Evolutionary conservation across 2,329 filamentous ascomycete species (phyloP).

Genomic region (Talaromyces sp.): DNA sequence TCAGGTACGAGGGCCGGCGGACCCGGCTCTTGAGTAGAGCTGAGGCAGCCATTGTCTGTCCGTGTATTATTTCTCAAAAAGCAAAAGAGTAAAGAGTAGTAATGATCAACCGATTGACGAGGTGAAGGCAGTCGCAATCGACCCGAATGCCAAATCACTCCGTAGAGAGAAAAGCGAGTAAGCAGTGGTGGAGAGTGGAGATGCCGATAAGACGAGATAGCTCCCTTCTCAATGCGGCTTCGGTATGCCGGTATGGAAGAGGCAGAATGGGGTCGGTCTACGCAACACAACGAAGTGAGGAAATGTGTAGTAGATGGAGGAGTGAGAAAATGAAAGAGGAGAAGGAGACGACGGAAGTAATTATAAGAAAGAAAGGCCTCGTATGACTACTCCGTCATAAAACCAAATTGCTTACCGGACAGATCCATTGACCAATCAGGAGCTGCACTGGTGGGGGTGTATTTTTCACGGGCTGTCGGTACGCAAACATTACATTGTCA

Average conservation of each 20-base stretch:
- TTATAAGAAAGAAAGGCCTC: not conserved
- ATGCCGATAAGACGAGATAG: not conserved
- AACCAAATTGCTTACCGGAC: not conserved
- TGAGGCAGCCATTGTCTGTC: slow-evolving; percentile 54
- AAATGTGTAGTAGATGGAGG: not conserved
- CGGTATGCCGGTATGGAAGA: not conserved
- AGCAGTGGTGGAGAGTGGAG: not conserved
- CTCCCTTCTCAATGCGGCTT: not conserved
- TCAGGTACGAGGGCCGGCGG: slow-evolving; percentile 70
- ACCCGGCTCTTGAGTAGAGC: slow-evolving; percentile 73
- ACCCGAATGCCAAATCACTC: not conserved
- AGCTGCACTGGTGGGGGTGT: not conserved
- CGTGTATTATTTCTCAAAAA: not conserved
- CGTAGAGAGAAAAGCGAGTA: not conserved
- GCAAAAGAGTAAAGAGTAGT: not conserved
- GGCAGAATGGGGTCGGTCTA: not conserved
- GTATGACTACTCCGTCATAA: slow-evolving; percentile 1
- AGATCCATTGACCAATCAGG: slow-evolving; percentile 2
- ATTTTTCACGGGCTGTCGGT: not conserved
- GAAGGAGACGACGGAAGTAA: not conserved
- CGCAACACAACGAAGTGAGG: not conserved
- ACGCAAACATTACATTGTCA: not conserved
- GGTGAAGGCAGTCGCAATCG: not conserved
- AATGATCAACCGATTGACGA: not conserved
- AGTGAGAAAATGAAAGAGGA: not conserved